Evolutionary conservation across 805 yeast genomes (phyloP).

Genomic region (Cyberlindnera nakhonratchasimensis): DNA sequence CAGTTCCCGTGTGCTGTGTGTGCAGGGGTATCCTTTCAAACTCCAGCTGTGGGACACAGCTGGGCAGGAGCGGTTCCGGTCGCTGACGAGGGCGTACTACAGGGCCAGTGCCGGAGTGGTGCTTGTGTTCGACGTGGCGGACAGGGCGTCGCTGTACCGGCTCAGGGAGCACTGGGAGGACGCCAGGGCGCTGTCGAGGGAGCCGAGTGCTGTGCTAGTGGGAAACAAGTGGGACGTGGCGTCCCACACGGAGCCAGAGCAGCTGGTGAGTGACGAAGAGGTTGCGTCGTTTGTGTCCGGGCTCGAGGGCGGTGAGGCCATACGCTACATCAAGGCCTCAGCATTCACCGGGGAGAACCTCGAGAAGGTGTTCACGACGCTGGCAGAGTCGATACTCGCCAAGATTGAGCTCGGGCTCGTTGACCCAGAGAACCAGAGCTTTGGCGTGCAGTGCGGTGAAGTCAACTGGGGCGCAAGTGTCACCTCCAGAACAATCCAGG

Average conservation of each 20-base stretch:
- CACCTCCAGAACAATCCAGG: slow-evolving; percentile 7
- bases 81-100: slow-evolving; percentile 37
- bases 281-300: slow-evolving; percentile 31
- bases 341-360: slow-evolving; percentile 42
- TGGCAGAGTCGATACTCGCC: slow-evolving; percentile 40
- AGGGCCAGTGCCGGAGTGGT: slow-evolving; percentile 37
- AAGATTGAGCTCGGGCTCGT: slow-evolving; percentile 45
- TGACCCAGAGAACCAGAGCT: slow-evolving; percentile 43
- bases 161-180: slow-evolving; percentile 33
- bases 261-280: slow-evolving; percentile 32
- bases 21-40: slow-evolving; percentile 18
- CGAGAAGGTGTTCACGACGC: slow-evolving; percentile 36
- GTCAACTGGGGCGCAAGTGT: slow-evolving; percentile 15
- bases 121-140: slow-evolving; percentile 33
- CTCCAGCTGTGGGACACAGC: slow-evolving; percentile 39
- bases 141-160: slow-evolving; percentile 25
- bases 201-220: slow-evolving; percentile 31
- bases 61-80: slow-evolving; percentile 37
- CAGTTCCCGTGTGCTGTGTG: slow-evolving; percentile 28
- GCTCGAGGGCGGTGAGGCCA: slow-evolving; percentile 28
- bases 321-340: slow-evolving; percentile 34
- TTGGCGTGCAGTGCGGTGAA: slow-evolving; percentile 53
- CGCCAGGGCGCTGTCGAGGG: slow-evolving; percentile 28
- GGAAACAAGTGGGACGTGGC: slow-evolving; percentile 34
- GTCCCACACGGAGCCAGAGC: slow-evolving; percentile 26